Percentiles rank a stretch among this genome's conserved stretches.
These are phyloP conservation scores for Pseudogymnoascus sp. DNA, from an alignment of 2,329 filamentous ascomycete species.

Conservation along the genomic window DNA sequence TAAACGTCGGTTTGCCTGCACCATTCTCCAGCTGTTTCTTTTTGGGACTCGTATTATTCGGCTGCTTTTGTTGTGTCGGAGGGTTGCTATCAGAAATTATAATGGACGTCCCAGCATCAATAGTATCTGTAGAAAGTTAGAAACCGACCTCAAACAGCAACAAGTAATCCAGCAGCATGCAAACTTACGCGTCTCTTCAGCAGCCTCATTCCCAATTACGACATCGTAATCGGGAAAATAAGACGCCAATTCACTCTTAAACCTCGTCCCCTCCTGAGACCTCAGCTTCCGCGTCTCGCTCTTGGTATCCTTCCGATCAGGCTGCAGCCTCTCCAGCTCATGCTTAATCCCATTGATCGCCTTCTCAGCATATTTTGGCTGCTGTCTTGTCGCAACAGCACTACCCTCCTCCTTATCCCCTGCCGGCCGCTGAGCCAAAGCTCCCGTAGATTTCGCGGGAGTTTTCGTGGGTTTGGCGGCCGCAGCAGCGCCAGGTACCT, in stretches of 20 bases:
- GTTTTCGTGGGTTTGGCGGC: neutral
- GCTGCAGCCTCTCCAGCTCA: slow-evolving; percentile 51
- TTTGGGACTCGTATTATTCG: neutral
- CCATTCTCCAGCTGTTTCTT: neutral
- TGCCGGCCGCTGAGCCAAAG: slow-evolving; percentile 21
- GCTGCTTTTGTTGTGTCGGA: slow-evolving; percentile 9
- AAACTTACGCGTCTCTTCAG: slow-evolving; percentile 65
- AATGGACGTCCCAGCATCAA: slow-evolving; percentile 67
- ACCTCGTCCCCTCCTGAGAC: slow-evolving; percentile 75
- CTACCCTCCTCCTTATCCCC: neutral
- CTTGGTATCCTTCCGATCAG: slow-evolving; percentile 30
- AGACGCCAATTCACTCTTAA: slow-evolving; percentile 83
- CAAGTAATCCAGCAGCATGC: neutral
- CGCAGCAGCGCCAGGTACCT: neutral
- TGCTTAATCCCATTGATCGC: slow-evolving; percentile 55
- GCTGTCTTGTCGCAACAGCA: neutral
- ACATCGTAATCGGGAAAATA: slow-evolving; percentile 96
- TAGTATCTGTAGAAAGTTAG: slow-evolving; percentile 49
- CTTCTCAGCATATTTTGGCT: slow-evolving; percentile 46
- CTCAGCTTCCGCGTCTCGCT: slow-evolving; percentile 70
- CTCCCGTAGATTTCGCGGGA: slow-evolving; percentile 9
- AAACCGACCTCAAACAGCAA: neutral
- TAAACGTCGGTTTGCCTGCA: slow-evolving; percentile 34
- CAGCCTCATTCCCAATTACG: slow-evolving; percentile 76
- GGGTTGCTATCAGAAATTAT: slow-evolving; percentile 53